Conservation (phyloP, 2,329 filamentous ascomycete species). For the Exserohilum rostratum region DNA sequence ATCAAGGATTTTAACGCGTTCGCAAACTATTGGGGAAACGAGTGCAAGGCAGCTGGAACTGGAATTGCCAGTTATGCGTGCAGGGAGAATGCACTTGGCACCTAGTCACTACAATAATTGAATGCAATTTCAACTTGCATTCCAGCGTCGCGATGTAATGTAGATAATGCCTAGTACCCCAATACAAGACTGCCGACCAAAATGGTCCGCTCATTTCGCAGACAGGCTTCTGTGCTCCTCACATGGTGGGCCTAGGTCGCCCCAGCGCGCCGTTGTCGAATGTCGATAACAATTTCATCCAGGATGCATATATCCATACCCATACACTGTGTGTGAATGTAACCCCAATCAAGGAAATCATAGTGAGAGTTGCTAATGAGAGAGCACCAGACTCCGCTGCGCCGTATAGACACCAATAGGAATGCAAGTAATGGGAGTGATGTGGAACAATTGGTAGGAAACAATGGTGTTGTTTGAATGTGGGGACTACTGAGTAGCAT, state of each 20-base stretch:
- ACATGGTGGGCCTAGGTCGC: not conserved
- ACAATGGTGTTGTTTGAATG: not conserved
- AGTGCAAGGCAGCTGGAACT: no score
- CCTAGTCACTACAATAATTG: no score
- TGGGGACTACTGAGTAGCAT: conserved; percentile 37
- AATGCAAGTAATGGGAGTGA: conserved; percentile 10
- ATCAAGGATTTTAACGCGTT: no score
- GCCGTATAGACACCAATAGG: conserved; percentile 21
- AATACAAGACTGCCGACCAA: not conserved
- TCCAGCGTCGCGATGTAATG: not conserved
- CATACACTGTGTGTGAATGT: conserved; percentile 1
- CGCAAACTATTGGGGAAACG: no score
- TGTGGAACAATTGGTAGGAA: not conserved
- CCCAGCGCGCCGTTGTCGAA: not conserved
- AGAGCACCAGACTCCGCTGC: conserved; percentile 9
- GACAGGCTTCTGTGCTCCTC: not conserved
- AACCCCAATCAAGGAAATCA: conserved; percentile 5
- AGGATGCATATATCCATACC: not conserved
- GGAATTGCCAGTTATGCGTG: no score
- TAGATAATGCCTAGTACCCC: not conserved
- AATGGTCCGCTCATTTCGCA: not conserved
- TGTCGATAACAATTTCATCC: conserved; percentile 1
- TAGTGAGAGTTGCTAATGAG: conserved; percentile 17
- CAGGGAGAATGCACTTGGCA: no score
- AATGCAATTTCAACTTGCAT: not conserved